Conservation (phyloP, 2,329 filamentous ascomycete species). For the Neodidymelliopsis sp. region DNA sequence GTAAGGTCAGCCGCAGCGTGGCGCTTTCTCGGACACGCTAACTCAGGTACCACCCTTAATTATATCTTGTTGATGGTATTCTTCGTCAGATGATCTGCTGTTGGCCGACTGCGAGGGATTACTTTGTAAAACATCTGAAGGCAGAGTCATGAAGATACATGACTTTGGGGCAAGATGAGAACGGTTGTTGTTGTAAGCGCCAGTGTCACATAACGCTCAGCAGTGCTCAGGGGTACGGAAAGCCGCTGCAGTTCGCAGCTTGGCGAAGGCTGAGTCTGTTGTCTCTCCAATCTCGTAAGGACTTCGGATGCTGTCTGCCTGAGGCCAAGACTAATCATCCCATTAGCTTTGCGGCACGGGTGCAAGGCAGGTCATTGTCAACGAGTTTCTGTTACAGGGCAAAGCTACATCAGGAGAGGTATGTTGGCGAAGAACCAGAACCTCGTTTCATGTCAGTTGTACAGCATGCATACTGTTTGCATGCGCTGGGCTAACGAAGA, state of each 20-base stretch:
- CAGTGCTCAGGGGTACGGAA: constrained; percentile 13
- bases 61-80: constrained; percentile 16
- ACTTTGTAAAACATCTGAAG: constrained; percentile 20
- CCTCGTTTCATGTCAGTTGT: constrained; percentile 14
- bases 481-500: constrained; percentile 4
- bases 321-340: constrained; percentile 23
- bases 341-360: constrained; percentile 18
- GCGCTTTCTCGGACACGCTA: constrained; percentile 40
- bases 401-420: constrained; percentile 1
- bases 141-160: constrained; percentile 17
- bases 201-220: constrained; percentile 10
- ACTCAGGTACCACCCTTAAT: constrained; percentile 43
- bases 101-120: constrained; percentile 6
- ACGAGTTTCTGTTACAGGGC: not conserved
- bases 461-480: constrained; percentile 9
- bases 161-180: not conserved
- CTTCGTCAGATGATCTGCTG: constrained; percentile 11
- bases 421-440: not conserved
- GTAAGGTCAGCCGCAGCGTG: constrained; percentile 34
- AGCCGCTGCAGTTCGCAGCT: constrained; percentile 8
- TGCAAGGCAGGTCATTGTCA: constrained; percentile 6
- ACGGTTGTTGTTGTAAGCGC: not conserved
- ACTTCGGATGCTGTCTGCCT: constrained; percentile 7
- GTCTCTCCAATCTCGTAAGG: constrained; percentile 22
- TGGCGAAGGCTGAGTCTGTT: constrained; percentile 19